A percentile compares a stretch with the other conserved stretches of the same genome.
phyloP scores from a whole-genome alignment of 2,329 filamentous ascomycete species.

The Didymella keratinophila region DNA sequence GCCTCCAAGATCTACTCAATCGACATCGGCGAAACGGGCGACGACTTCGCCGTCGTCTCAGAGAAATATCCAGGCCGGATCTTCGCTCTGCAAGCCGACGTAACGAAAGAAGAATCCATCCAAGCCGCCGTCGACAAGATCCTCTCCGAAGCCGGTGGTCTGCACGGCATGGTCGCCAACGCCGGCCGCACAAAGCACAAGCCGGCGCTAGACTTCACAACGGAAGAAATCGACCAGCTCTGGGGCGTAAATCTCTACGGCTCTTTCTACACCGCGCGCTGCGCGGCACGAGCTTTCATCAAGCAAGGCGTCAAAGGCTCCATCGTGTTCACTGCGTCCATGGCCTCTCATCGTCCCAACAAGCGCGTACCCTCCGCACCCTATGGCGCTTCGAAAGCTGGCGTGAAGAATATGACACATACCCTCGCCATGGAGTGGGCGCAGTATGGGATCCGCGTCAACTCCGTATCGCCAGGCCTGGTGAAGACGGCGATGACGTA shows the following conservation, averaged over 20 bases:
- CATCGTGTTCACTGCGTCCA: slow-evolving; percentile 58
- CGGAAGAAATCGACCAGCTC: slow-evolving; percentile 56
- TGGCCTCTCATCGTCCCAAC: slow-evolving; percentile 59
- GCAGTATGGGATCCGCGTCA: slow-evolving; percentile 50
- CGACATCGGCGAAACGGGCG: slow-evolving; percentile 54
- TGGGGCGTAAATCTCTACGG: slow-evolving; percentile 58
- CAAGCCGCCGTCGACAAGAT: slow-evolving; percentile 56
- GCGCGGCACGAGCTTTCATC: slow-evolving; percentile 56
- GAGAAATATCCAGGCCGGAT: slow-evolving; percentile 54
- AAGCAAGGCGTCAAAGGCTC: slow-evolving; percentile 55
- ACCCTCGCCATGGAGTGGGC: slow-evolving; percentile 54
- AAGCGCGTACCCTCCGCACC: slow-evolving; percentile 52
- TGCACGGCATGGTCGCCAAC: slow-evolving; percentile 62
- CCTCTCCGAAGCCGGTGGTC: slow-evolving; percentile 52
- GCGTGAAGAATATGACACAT: slow-evolving; percentile 55
- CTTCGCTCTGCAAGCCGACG: slow-evolving; percentile 55
- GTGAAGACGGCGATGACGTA: slow-evolving; percentile 53
- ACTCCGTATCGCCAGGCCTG: slow-evolving; percentile 48
- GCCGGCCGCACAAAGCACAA: slow-evolving; percentile 63
- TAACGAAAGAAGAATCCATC: slow-evolving; percentile 58
- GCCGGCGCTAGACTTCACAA: slow-evolving; percentile 59
- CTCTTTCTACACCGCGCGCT: slow-evolving; percentile 55
- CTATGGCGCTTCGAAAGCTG: slow-evolving; percentile 57
- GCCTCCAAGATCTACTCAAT: slow-evolving; percentile 57
- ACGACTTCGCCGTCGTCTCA: slow-evolving; percentile 52